These are phyloP conservation scores for Cyberlindnera mrakii DNA, from an alignment of 805 yeast species.

Conservation along the genomic window DNA sequence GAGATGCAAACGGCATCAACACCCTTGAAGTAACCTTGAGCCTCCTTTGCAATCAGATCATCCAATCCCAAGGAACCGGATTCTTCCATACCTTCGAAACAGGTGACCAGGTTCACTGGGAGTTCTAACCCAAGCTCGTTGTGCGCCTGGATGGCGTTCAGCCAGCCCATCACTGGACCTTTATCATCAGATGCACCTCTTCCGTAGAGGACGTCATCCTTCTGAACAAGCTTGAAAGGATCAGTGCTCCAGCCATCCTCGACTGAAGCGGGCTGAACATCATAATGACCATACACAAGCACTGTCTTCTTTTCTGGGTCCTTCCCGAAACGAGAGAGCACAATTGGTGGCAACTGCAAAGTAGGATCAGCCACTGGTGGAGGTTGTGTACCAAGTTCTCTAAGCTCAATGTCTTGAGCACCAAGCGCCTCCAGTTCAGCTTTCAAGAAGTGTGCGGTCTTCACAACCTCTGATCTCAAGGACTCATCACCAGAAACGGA, in stretches of 20 bases:
- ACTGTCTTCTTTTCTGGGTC: conserved; percentile 84
- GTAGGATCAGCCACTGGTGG: conserved; percentile 71
- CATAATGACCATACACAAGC: conserved; percentile 93
- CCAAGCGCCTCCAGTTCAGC: conserved; percentile 66
- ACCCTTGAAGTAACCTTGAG: conserved; percentile 70
- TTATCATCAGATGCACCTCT: conserved; percentile 97
- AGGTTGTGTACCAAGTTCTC: conserved; percentile 83
- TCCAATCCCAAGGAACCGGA: conserved; percentile 93
- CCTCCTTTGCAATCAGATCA: conserved; percentile 72
- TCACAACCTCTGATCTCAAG: conserved; percentile 82
- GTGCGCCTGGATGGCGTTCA: conserved; percentile 89
- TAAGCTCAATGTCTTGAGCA: conserved; percentile 74
- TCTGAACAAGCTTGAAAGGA: conserved; percentile 74
- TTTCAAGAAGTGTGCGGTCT: conserved; percentile 80
- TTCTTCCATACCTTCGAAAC: conserved; percentile 99
- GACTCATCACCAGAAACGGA: conserved; percentile 91
- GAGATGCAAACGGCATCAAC: conserved; percentile 94
- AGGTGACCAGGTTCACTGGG: conserved; percentile 87
- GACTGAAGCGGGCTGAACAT: conserved; percentile 90
- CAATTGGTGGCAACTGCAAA: conserved; percentile 86
- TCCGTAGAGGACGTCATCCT: conserved; percentile 69
- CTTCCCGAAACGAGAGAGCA: conserved; percentile 80
- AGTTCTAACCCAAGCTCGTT: conserved; percentile 74
- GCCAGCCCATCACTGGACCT: conserved; percentile 98
- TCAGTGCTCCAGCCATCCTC: conserved; percentile 97